phyloP scores from a whole-genome alignment of 2,329 filamentous ascomycete genomes.

The Pezicula neosporulosa region DNA sequence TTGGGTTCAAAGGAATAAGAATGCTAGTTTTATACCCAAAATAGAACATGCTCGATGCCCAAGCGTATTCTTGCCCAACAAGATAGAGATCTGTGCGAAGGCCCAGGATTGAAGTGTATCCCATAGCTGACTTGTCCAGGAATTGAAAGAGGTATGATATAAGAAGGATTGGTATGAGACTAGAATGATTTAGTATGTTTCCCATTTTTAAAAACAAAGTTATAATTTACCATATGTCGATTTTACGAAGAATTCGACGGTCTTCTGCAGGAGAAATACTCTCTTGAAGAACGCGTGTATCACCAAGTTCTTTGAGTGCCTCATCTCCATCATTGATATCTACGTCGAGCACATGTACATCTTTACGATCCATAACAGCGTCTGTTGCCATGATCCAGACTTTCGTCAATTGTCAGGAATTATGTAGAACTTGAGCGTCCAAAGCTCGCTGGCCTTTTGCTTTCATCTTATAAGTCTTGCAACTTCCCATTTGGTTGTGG shows the following conservation, averaged over 20 bases:
- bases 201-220: not conserved
- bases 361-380: not conserved
- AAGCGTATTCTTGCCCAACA: conserved; percentile 16
- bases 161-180: conserved; percentile 2
- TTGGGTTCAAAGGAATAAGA: no score
- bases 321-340: not conserved
- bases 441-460: no score
- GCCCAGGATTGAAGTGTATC: not conserved
- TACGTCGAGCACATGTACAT: not conserved
- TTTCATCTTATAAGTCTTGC: no score
- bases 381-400: not conserved
- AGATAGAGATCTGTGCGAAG: conserved; percentile 22
- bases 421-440: no score
- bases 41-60: conserved; percentile 2
- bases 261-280: not conserved
- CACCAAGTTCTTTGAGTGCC: not conserved
- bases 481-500: no score
- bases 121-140: conserved; percentile 1
- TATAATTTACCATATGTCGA: conserved; percentile 1
- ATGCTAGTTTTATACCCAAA: not conserved
- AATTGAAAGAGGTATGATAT: conserved; percentile 2
- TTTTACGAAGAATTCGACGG: conserved; percentile 3
- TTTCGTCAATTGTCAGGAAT: not conserved
- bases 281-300: not conserved
- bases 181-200: not conserved